Evolutionary conservation across 2,329 filamentous ascomycete species (phyloP).

Genomic region (Colletotrichum musae): DNA sequence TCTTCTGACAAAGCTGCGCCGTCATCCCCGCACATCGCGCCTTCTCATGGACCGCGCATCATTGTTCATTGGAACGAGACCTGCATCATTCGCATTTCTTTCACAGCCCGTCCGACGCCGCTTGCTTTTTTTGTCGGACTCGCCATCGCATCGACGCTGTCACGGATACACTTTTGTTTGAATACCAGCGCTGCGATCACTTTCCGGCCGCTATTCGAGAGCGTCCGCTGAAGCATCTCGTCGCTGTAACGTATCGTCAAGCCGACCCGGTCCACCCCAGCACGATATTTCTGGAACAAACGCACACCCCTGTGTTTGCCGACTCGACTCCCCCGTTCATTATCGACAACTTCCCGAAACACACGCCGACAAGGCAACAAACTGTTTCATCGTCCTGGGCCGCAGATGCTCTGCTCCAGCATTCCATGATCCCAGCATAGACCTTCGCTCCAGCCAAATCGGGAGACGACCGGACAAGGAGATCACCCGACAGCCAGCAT

Average conservation of each 20-base stretch:
- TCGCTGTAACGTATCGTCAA: slow-evolving; percentile 5
- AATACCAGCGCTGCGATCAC: neutral
- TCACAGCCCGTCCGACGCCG: slow-evolving; percentile 14
- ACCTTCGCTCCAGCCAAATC: neutral
- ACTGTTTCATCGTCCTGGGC: slow-evolving; percentile 20
- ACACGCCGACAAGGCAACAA: slow-evolving; percentile 7
- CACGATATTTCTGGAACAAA: slow-evolving; percentile 9
- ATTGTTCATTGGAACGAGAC: slow-evolving; percentile 23
- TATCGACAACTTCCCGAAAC: neutral
- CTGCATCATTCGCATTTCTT: slow-evolving; percentile 37
- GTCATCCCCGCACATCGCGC: neutral
- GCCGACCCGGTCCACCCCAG: neutral
- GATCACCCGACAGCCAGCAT: slow-evolving; percentile 10
- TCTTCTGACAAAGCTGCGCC: neutral
- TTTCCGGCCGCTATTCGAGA: neutral
- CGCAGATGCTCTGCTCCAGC: neutral
- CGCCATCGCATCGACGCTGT: neutral
- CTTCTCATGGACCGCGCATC: neutral
- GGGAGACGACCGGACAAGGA: neutral
- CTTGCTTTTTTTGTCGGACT: slow-evolving; percentile 7
- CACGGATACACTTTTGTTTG: neutral
- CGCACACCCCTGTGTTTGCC: slow-evolving; percentile 7
- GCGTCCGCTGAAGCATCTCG: neutral
- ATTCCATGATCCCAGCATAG: slow-evolving; percentile 1
- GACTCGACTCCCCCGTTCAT: neutral